Percentiles rank a stretch among this genome's conserved stretches.
These are phyloP conservation scores for Chenopodium quinoa DNA, from an alignment of 148 eudicot species.

Conservation along the genomic window DNA sequence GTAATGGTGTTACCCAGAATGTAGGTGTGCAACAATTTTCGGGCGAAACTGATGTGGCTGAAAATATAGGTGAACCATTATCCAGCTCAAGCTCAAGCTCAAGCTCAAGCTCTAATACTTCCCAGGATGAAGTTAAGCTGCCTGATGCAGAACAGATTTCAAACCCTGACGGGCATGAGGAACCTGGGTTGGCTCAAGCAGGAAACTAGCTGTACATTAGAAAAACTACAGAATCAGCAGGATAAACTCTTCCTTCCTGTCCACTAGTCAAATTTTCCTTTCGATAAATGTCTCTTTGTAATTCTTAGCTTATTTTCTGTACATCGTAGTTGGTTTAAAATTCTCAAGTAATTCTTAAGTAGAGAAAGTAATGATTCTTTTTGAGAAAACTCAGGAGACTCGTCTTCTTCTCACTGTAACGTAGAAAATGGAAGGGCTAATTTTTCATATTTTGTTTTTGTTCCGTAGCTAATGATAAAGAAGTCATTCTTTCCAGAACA, in stretches of 20 bases:
- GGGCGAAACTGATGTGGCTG: not conserved
- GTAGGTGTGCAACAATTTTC: not conserved
- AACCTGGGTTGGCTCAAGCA: constrained; percentile 13
- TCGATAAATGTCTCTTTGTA: constrained; percentile 14
- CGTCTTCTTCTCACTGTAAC: constrained; percentile 18
- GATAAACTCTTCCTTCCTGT: constrained; percentile 4
- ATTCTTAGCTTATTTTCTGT: constrained; percentile 24
- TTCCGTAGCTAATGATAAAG: not conserved
- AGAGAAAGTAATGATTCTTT: constrained; percentile 51
- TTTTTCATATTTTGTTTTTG: not conserved
- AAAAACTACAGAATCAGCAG: constrained; percentile 10
- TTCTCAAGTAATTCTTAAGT: constrained; percentile 24
- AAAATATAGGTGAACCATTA: constrained; percentile 1
- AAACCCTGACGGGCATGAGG: constrained; percentile 15
- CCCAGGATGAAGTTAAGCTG: constrained; percentile 25
- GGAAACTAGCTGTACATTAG: constrained; percentile 33
- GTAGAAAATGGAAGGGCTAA: constrained; percentile 16
- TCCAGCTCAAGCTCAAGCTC: constrained; percentile 12
- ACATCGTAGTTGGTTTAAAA: constrained; percentile 26
- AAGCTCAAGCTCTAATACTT: constrained; percentile 2
- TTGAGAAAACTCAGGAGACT: constrained; percentile 19
- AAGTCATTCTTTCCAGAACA: not conserved
- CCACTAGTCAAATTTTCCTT: not conserved
- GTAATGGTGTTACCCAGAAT: not conserved
- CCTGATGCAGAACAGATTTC: constrained; percentile 21